Conservation (phyloP, 306 rosid genomes). For the Alnus glutinosa region DNA sequence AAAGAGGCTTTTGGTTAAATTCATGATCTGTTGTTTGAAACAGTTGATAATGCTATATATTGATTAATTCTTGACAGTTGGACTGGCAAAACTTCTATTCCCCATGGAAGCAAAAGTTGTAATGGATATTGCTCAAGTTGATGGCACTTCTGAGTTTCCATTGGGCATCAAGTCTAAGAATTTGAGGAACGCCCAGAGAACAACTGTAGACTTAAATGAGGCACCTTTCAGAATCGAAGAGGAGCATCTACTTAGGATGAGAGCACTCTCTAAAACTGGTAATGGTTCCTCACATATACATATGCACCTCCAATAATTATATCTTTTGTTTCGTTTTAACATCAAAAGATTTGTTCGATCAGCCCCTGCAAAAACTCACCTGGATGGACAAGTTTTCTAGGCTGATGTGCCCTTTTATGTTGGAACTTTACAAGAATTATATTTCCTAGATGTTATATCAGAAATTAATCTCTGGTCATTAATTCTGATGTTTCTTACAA, state of each 20-base stretch:
- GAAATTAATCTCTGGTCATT: background rate
- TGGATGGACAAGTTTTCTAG: background rate
- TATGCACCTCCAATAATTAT: background rate
- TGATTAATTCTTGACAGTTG: constrained; percentile 47
- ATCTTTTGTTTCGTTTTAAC: background rate
- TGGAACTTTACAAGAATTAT: background rate
- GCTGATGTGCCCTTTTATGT: background rate
- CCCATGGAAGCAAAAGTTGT: constrained; percentile 75
- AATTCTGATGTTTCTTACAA: background rate
- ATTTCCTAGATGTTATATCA: too few relatives aligned
- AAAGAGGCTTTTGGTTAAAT: background rate
- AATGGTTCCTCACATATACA: constrained; percentile 12
- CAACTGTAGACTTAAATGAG: constrained; percentile 63
- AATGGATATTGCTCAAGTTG: constrained; percentile 59
- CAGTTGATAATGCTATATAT: background rate
- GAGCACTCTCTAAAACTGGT: constrained; percentile 61
- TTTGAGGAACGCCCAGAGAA: constrained; percentile 27
- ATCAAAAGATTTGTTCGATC: background rate
- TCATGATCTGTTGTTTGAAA: constrained; percentile 14
- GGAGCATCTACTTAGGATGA: constrained; percentile 60
- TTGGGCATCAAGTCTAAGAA: constrained; percentile 21
- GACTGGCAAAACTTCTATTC: constrained; percentile 58
- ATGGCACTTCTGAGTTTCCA: constrained; percentile 52
- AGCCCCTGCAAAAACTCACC: background rate
- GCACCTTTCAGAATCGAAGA: constrained; percentile 65